A percentile compares a stretch with the other conserved stretches of the same genome.
phyloP scores from a whole-genome alignment of 257 asterid genomes.

The Forsythia viridissima region DNA sequence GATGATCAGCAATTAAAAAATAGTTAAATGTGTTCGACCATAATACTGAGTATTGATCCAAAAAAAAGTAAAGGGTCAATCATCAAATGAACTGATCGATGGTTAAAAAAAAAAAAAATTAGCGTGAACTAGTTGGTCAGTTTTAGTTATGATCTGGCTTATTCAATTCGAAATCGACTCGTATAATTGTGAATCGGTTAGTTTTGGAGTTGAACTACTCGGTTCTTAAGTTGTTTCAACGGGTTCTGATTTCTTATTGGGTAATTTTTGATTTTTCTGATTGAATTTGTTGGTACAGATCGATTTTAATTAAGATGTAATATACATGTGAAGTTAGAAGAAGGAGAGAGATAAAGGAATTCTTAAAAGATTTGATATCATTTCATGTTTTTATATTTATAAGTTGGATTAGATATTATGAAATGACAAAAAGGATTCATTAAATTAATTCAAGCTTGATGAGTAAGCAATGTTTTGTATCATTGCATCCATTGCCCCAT shows the following conservation, averaged over 20 bases:
- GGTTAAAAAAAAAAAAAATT: background rate
- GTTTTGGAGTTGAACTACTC: background rate
- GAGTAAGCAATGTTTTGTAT: background rate
- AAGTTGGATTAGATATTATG: background rate
- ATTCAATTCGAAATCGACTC: background rate
- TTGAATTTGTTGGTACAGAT: too few relatives aligned
- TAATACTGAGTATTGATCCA: background rate
- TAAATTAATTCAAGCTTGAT: background rate
- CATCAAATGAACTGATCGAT: background rate
- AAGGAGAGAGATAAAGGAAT: background rate
- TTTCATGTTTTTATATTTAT: background rate
- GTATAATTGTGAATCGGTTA: background rate
- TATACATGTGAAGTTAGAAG: background rate
- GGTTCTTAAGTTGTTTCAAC: background rate
- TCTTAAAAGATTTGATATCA: background rate
- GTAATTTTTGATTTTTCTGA: too few relatives aligned
- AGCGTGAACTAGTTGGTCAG: background rate
- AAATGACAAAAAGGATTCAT: background rate
- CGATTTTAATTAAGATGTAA: too few relatives aligned
- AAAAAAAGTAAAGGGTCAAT: too few relatives aligned
- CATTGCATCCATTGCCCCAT: background rate
- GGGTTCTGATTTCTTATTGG: too few relatives aligned
- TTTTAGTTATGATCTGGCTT: background rate
- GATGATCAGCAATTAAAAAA: background rate
- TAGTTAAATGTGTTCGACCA: background rate